phyloP scores from a whole-genome alignment of 1,139 yeast genomes.

The Scheffersomyces illinoinensis region DNA sequence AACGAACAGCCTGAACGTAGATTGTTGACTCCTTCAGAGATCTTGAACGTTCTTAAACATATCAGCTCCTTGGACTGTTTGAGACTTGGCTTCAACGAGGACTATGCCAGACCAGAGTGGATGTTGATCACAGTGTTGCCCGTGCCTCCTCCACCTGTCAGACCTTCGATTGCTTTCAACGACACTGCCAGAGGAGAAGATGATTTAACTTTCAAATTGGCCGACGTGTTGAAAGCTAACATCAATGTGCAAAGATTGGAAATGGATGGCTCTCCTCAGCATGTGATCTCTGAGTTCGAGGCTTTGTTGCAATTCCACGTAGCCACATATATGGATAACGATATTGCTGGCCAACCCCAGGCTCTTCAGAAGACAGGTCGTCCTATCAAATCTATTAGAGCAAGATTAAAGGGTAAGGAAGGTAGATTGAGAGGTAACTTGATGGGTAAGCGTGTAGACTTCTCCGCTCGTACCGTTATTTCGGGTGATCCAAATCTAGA shows the following conservation, averaged over 20 bases:
- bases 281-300: constrained; percentile 95
- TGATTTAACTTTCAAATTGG: constrained; percentile 96
- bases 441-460: constrained; percentile 99
- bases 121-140: constrained; percentile 94
- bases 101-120: constrained; percentile 99
- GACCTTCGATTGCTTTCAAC: constrained; percentile 97
- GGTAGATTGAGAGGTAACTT: constrained; percentile 98
- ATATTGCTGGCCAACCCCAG: constrained; percentile 99
- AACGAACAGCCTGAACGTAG: constrained; percentile 92
- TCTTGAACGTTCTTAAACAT: constrained; percentile 88
- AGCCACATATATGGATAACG: constrained; percentile 99
- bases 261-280: constrained; percentile 98
- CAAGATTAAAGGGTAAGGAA: constrained; percentile 98
- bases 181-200: constrained; percentile 99
- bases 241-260: constrained; percentile 94
- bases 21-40: constrained; percentile 83
- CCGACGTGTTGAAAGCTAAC: constrained; percentile 95
- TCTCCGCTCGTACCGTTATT: constrained; percentile 98
- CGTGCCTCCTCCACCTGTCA: constrained; percentile 99
- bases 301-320: constrained; percentile 95
- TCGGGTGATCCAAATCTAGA: constrained; percentile 99
- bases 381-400: constrained; percentile 97
- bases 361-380: constrained; percentile 98
- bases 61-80: constrained; percentile 82
- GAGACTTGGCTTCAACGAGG: constrained; percentile 87